Percentiles rank a stretch among this genome's conserved stretches.
Conservation (phyloP, 352 stramenopile genomes). For the Globisporangium abappressorium region DNA sequence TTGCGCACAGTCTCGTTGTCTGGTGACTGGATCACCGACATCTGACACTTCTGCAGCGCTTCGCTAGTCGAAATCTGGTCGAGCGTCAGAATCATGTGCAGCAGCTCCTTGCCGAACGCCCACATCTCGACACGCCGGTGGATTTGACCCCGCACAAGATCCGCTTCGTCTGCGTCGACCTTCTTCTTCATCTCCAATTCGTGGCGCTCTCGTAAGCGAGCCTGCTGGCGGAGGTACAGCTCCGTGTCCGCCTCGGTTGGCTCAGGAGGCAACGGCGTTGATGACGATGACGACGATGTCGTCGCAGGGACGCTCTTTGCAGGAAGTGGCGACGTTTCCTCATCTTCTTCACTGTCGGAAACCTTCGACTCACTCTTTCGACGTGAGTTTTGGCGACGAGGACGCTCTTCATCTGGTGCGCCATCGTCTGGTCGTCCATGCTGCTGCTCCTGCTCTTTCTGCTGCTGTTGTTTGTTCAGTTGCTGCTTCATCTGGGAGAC, state of each 20-base stretch:
- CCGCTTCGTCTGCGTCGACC: conserved; percentile 73
- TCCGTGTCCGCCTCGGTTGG: conserved; percentile 69
- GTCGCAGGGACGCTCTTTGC: not conserved
- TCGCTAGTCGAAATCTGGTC: conserved; percentile 77
- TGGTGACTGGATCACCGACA: conserved; percentile 77
- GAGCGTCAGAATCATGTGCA: conserved; percentile 85
- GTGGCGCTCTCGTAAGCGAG: conserved; percentile 74
- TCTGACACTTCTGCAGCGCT: conserved; percentile 65
- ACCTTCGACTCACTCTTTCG: conserved; percentile 50
- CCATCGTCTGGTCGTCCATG: conserved; percentile 28
- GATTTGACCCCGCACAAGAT: conserved; percentile 73
- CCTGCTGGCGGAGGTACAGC: conserved; percentile 80
- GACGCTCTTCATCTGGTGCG: conserved; percentile 25
- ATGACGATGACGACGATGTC: conserved; percentile 24
- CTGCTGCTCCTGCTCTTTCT: conserved; percentile 39
- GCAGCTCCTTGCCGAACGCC: conserved; percentile 78
- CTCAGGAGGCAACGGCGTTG: conserved; percentile 56
- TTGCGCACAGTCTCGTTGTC: conserved; percentile 83
- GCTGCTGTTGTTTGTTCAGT: conserved; percentile 67
- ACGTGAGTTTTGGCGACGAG: conserved; percentile 23
- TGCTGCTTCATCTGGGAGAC: conserved; percentile 85
- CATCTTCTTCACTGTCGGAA: conserved; percentile 60
- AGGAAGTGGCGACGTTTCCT: not conserved
- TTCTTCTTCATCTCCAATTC: conserved; percentile 82
- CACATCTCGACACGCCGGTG: conserved; percentile 78